Conservation (phyloP, 1,284 basidiomycete species). For the Fomitiporia mediterranea region DNA sequence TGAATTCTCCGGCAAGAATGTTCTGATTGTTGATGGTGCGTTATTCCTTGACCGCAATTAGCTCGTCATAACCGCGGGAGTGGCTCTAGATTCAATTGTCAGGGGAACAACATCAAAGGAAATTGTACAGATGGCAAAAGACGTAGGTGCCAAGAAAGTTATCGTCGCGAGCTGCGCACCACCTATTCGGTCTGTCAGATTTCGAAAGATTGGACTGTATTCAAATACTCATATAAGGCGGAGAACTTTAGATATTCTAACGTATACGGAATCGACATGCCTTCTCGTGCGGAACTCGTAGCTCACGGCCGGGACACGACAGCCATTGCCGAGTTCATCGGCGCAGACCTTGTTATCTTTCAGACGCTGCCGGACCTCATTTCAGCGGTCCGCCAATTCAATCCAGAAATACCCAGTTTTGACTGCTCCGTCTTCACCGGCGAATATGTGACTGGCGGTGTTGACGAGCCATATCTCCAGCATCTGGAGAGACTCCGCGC, state of each 20-base stretch:
- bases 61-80: too few species aligned
- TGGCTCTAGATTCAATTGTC: conserved; percentile 58
- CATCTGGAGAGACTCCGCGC: conserved; percentile 76
- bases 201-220: background rate
- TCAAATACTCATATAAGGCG: conserved; percentile 11
- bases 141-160: conserved; percentile 97
- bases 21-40: conserved; percentile 92
- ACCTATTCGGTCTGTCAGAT: conserved; percentile 70
- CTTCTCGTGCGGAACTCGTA: conserved; percentile 89
- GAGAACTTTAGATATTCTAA: conserved; percentile 67
- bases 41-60: conserved; percentile 11
- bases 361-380: conserved; percentile 93
- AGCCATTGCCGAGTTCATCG: conserved; percentile 81
- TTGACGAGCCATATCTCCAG: conserved; percentile 81
- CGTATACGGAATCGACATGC: conserved; percentile 99
- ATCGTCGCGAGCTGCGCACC: conserved; percentile 97
- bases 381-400: conserved; percentile 84
- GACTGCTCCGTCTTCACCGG: conserved; percentile 99
- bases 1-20: conserved; percentile 91
- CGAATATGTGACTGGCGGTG: conserved; percentile 95
- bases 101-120: conserved; percentile 98
- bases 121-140: conserved; percentile 99
- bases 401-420: conserved; percentile 74
- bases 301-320: conserved; percentile 78
- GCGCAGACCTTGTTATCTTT: conserved; percentile 96